These are phyloP conservation scores for Paraphoma sp. DNA, from an alignment of 2,329 filamentous ascomycete genomes.

Conservation along the genomic window DNA sequence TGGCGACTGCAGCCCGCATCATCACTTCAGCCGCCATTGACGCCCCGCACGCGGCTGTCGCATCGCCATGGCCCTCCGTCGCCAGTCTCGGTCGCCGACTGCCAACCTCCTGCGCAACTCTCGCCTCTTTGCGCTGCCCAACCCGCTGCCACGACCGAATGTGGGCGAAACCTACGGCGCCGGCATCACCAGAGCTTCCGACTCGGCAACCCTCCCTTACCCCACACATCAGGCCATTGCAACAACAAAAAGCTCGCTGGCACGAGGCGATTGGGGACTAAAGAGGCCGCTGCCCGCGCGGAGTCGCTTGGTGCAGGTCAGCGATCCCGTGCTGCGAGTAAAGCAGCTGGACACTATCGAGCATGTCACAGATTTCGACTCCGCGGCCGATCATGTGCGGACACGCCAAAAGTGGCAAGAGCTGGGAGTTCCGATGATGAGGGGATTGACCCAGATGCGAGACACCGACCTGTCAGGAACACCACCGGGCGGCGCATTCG, in stretches of 20 bases:
- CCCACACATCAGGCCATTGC: conserved; percentile 86
- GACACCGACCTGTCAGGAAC: conserved; percentile 18
- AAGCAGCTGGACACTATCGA: conserved; percentile 83
- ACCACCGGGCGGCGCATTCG: conserved; percentile 37
- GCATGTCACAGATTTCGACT: conserved; percentile 87
- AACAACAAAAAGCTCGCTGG: conserved; percentile 74
- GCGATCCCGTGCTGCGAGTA: conserved; percentile 76
- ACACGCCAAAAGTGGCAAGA: conserved; percentile 88
- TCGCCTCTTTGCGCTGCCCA: conserved; percentile 86
- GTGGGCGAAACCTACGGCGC: conserved; percentile 53
- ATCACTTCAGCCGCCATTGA: conserved; percentile 42
- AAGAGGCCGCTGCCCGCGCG: conserved; percentile 83
- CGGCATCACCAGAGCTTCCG: conserved; percentile 61
- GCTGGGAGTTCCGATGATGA: conserved; percentile 73
- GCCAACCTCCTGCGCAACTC: conserved; percentile 80
- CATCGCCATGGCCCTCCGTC: conserved; percentile 46
- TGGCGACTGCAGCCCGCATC: conserved; percentile 9
- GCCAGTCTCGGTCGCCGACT: conserved; percentile 61
- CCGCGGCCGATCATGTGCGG: conserved; percentile 79
- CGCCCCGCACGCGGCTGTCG: conserved; percentile 41
- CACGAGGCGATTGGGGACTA: conserved; percentile 88
- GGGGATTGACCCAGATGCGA: conserved; percentile 29
- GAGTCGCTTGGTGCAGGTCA: conserved; percentile 69
- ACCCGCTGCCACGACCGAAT: conserved; percentile 70
- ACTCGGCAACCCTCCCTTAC: conserved; percentile 75